Evolutionary conservation across 768 basidiomycete genomes (phyloP), one percentile per base, ranked within the genome.

Genomic region (Mycena rosella): DNA sequence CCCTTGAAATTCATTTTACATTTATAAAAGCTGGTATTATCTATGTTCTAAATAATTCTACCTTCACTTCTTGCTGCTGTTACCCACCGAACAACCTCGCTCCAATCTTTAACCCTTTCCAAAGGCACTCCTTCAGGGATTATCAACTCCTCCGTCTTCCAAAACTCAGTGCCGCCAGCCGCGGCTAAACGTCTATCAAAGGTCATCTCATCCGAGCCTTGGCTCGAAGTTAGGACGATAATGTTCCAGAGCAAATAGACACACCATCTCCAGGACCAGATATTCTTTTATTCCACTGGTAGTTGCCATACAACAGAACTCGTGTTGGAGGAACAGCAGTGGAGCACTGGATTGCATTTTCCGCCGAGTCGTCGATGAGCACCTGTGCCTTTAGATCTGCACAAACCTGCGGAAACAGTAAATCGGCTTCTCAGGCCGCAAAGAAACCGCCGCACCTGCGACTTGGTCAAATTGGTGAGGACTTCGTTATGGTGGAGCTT

Each of bases 301-400:
- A 93, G 60, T 88, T 78, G 24, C 94, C 94, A 70, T 95, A 94
- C 8, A 95, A 82, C 44, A 95, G 77, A 32, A 91, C 89, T 3
- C 84, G 86, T 17, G 85, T 86, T 1, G 86, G 84, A n/a, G 83
- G 80, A 22, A 76, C 71, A 36, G 84, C 81, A 6, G 77, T 82
- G 0, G 82, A 84, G 68, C 89, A 89, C 63, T 87, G 84, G 29
- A 91, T 69, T 40, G 90, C 91, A 76, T 95, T 94, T 77, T 95
- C 93, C 45, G 90, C 73, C 8, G 92, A 93, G 79, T 95, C 94
- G 77, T 95, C 94, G 64, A 95, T 88, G 58, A 95, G 80, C 42
- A 94, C 74, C 44, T 84, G 82, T 14, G 93, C 91, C 18, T 84
- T 84, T 20, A 94, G 78, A 65, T 87, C 82, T 36, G 86, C 79